These are phyloP conservation scores for Paecilomyces dactylethromorphus DNA, from an alignment of 2,329 filamentous ascomycete species.

Conservation along the genomic window DNA sequence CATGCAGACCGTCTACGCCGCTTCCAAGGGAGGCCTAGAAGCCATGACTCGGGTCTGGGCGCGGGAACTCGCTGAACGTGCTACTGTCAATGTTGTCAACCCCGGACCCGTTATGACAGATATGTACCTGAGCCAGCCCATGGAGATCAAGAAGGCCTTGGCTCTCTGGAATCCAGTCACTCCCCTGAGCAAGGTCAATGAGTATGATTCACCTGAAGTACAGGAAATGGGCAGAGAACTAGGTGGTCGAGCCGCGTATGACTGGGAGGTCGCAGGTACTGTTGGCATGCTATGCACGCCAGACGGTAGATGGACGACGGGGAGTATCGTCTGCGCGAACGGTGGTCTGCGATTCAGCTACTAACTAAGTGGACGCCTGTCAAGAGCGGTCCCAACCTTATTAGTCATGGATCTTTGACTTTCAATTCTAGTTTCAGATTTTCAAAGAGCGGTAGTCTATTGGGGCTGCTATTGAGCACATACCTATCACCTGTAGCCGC, in stretches of 20 bases:
- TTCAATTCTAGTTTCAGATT: no score
- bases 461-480: no score
- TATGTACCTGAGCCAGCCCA: conserved; percentile 48
- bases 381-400: not conserved
- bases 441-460: no score
- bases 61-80: conserved; percentile 54
- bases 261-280: not conserved
- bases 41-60: conserved; percentile 65
- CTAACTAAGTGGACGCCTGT: not conserved
- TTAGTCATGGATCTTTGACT: no score
- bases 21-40: conserved; percentile 61
- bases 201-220: not conserved
- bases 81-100: conserved; percentile 61
- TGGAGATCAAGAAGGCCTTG: not conserved
- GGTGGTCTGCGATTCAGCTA: not conserved
- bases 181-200: not conserved
- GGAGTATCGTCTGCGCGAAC: not conserved
- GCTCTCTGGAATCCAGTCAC: not conserved
- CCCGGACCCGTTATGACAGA: conserved; percentile 60
- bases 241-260: not conserved
- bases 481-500: no score
- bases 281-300: not conserved
- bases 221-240: not conserved
- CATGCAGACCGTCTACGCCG: conserved; percentile 57
- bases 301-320: not conserved